Base-by-base conservation (phyloP, 2,329 filamentous ascomycete species). In the Coleophoma crateriformis region DNA sequence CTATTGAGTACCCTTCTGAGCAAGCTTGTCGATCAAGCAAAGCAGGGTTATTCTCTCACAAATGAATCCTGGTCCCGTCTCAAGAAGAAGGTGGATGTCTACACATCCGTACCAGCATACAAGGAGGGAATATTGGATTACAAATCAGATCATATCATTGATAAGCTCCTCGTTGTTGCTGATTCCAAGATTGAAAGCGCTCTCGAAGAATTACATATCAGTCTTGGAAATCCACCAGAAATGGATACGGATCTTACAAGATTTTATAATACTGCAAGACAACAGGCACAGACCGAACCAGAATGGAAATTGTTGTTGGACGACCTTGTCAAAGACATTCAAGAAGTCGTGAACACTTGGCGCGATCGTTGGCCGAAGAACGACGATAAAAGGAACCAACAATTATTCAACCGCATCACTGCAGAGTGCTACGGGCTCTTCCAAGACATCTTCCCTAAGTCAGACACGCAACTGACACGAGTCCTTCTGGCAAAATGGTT, bases 91-190 rank as follows among this genome's bases (percentile, higher is more conserved):
- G 37, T 54, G 10, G 13, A 45, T 14, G 46, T 27, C 34, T 40
- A n/a, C 14, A 19, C 3, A 4, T 52, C 58, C 0, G 67, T 73
- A 1, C 77, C 75, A 0, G 61, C 65, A 1, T 81, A 82, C 57
- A 71, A 73, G 48, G 64, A 62, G 3, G 64, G 69, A 0, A 54
- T 51, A 6, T 70, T 67, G 56, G 53, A 52, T 1, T 15, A 13
- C 0, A 35, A 47, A 53, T 19, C 68, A 48, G 56, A 54, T 34
- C 79, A 87, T 49, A 78, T 88, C 3, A 71, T 86, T 5, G 85
- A 90, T 59, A 72, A 75, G 35, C 67, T 89, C 7, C 82, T 78
- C 54, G 85, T 82, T 15, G 68, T 82, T 2, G 75, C 80, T 0
- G 63, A 73, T 12, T 64, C 49, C 2, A 67, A 68, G 19, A 64